A percentile compares a stretch with the other conserved stretches of the same genome.
Conservation (phyloP, 768 basidiomycete species). For the Boletus rubescentipes region DNA sequence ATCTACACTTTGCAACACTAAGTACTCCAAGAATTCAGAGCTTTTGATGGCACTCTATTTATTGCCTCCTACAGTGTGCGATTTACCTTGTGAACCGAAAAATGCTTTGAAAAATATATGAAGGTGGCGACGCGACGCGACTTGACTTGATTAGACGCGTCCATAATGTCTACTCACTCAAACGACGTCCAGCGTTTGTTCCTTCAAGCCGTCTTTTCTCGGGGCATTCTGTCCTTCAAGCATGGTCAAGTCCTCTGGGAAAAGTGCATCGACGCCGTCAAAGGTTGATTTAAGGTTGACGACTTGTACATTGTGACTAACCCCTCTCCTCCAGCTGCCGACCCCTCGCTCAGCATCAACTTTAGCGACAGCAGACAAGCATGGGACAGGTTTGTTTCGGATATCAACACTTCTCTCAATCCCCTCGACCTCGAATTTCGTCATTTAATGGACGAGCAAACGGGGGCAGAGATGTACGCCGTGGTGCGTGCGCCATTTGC, state of each 20-base stretch:
- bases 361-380: slow-evolving; percentile 41
- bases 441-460: slow-evolving; percentile 58
- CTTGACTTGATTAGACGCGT: not conserved
- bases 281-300: slow-evolving; percentile 42
- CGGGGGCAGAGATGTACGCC: slow-evolving; percentile 63
- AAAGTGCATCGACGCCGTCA: slow-evolving; percentile 65
- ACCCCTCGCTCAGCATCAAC: slow-evolving; percentile 48
- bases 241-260: slow-evolving; percentile 67
- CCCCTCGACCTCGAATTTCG: slow-evolving; percentile 74
- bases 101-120: too few relatives aligned
- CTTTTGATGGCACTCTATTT: too few relatives aligned
- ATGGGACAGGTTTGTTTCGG: slow-evolving; percentile 60
- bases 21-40: too few relatives aligned
- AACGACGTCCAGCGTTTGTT: slow-evolving; percentile 74
- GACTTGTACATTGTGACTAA: not conserved
- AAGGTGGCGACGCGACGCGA: slow-evolving; percentile 2
- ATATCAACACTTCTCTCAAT: slow-evolving; percentile 63
- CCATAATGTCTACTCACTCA: slow-evolving; percentile 42
- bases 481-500: slow-evolving; percentile 48
- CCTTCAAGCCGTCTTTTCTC: slow-evolving; percentile 74
- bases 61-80: too few relatives aligned
- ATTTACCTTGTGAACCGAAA: too few relatives aligned
- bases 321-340: slow-evolving; percentile 42
- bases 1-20: not conserved
- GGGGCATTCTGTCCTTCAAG: slow-evolving; percentile 61